Evolutionary conservation across 202 grass and related monocot genomes (phyloP), one percentile per base, ranked within the genome.

Genomic region (Brachypodium distachyon): DNA sequence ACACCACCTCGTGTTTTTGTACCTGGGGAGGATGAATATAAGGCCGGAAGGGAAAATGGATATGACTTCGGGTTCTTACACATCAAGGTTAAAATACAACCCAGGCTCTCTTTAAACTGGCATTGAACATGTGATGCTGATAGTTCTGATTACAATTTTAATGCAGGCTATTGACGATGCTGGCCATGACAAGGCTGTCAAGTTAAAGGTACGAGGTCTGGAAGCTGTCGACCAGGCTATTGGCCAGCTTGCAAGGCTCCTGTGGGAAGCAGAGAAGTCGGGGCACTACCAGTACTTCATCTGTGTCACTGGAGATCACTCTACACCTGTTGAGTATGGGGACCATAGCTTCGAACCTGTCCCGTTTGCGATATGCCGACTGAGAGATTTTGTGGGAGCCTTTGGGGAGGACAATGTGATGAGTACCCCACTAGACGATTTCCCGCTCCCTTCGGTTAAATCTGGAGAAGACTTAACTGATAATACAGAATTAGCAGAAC

Each of bases 61-160:
- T 98, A 98, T 54, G 95, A 94, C 85, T 98, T 98, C 63, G 95
- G 95, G 21, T 98, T 98, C 74, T 86, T 98, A 74, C 91, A 94
- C 64, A 88, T 94, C 65, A 94, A 98, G 89, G 94, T 94, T 61
- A 72, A 81, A 43, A 62, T 26, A 70, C 39, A 72, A 31, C 54
- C 48, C 47, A 70, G 11, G 18, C 49, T 66, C 11, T 67, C 23
- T 31, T 73, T 16, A 18, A 71, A 2, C 33, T 77, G 39, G 58
- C 36, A 71, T 51, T 79, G 13, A 67, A 23, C 0, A 0, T 75
- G 46, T 70, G 54, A 51, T 85, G 67, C 65, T 49, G 67, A 83
- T 74, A 65, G 32, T 50, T 88, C 22, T 8, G 36, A 17, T 31
- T 26, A 11, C 68, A 39, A 53, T 62, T 28, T 65, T 14, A 19